A percentile compares a stretch with the other conserved stretches of the same genome.
Evolutionary conservation across 208 protist genomes (phyloP).

Genomic region (Trypanosoma melophagium): DNA sequence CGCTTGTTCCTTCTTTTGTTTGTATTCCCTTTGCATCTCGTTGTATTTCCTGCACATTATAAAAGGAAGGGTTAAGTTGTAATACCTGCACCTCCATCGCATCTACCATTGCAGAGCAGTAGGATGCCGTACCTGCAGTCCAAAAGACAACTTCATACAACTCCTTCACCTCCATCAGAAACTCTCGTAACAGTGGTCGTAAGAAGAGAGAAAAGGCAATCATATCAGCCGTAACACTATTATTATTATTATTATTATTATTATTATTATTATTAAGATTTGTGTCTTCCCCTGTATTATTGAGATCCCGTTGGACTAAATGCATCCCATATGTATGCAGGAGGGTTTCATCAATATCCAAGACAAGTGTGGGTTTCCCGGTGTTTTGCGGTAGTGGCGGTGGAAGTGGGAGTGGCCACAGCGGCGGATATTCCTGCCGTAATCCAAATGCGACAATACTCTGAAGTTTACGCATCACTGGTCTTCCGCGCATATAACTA

Average conservation of each 20-base stretch:
- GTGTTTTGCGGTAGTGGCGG: constrained; percentile 34
- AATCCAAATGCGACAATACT: constrained; percentile 53
- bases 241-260: too few species aligned
- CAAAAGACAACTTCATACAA: constrained; percentile 89
- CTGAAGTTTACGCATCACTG: constrained; percentile 25
- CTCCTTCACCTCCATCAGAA: constrained; percentile 68
- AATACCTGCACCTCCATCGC: constrained; percentile 80
- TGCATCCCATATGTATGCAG: constrained; percentile 69
- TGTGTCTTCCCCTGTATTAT: too few species aligned
- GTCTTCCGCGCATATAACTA: background rate
- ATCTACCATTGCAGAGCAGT: constrained; percentile 76
- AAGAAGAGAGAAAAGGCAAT: constrained; percentile 51
- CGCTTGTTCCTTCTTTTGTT: too few species aligned
- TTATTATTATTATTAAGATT: too few species aligned
- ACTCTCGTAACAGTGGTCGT: constrained; percentile 72
- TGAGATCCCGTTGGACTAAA: too few species aligned
- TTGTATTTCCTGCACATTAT: constrained; percentile 53
- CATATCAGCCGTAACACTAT: constrained; percentile 9
- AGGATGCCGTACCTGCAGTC: constrained; percentile 83
- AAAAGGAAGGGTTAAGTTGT: constrained; percentile 67
- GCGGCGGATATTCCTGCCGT: constrained; percentile 45
- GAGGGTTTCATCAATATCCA: constrained; percentile 89
- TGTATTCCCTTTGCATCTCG: constrained; percentile 30
- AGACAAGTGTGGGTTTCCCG: constrained; percentile 73
- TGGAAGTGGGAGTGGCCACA: constrained; percentile 78